These are phyloP conservation scores for Powellomyces hirtus DNA, from an alignment of 192 early-diverging fungal genomes.

Conservation along the genomic window DNA sequence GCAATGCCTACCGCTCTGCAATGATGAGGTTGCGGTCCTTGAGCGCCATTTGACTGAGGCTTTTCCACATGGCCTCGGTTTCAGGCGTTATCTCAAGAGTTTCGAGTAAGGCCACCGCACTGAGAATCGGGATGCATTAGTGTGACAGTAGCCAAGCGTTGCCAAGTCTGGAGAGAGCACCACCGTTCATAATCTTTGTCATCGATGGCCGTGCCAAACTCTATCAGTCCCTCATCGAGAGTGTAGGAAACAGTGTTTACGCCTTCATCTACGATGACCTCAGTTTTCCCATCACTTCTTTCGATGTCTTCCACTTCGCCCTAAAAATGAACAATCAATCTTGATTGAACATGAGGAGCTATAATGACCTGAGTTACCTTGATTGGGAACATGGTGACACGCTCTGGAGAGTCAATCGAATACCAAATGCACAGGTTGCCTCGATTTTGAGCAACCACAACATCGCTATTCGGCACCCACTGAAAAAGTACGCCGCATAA, in stretches of 20 bases:
- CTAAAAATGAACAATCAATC: constrained; percentile 3
- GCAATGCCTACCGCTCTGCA: constrained; percentile 47
- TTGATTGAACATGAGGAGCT: too few species aligned
- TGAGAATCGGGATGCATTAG: too few species aligned
- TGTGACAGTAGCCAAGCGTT: constrained; percentile 10
- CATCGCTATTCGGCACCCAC: constrained; percentile 66
- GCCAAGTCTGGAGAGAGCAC: too few species aligned
- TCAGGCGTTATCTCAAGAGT: constrained; percentile 60
- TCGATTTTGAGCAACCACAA: constrained; percentile 60
- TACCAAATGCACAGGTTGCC: constrained; percentile 68
- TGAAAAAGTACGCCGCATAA: too few species aligned
- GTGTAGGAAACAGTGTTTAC: constrained; percentile 68
- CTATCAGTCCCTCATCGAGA: constrained; percentile 65
- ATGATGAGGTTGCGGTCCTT: constrained; percentile 55
- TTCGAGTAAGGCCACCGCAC: constrained; percentile 61
- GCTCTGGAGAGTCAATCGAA: constrained; percentile 59
- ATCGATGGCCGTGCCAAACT: constrained; percentile 64
- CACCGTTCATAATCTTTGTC: constrained; percentile 65
- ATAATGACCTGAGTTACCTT: constrained; percentile 48
- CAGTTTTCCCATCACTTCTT: constrained; percentile 55
- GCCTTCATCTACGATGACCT: constrained; percentile 67
- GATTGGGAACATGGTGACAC: constrained; percentile 66
- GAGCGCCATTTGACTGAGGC: constrained; percentile 49
- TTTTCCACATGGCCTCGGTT: constrained; percentile 69
- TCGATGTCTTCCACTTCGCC: constrained; percentile 69